phyloP scores from a whole-genome alignment of 371 early-diverging fungal genomes.

The Actinomucor elegans region DNA sequence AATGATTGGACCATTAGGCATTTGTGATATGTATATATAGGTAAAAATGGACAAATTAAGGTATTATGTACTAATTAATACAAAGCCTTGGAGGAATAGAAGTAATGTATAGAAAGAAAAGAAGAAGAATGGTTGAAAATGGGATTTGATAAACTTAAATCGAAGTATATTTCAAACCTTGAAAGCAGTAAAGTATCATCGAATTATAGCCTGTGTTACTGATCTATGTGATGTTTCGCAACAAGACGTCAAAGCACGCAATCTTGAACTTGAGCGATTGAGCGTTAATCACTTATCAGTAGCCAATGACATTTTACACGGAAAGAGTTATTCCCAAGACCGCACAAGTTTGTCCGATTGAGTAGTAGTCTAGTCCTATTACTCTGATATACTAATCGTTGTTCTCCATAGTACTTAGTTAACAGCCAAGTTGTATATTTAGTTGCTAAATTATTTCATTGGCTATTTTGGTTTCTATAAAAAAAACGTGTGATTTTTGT shows the following conservation, averaged over 20 bases:
- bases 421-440: too few relatives aligned
- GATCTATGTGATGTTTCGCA: constrained; percentile 22
- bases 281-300: neutral
- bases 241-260: constrained; percentile 33
- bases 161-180: too few relatives aligned
- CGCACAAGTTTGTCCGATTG: too few relatives aligned
- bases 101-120: neutral
- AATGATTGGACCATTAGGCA: constrained; percentile 13
- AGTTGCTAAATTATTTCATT: too few relatives aligned
- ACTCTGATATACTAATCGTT: too few relatives aligned
- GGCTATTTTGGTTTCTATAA: too few relatives aligned
- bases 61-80: neutral
- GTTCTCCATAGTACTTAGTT: too few relatives aligned
- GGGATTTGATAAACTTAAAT: too few relatives aligned
- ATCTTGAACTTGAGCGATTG: constrained; percentile 15
- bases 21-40: neutral
- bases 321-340: too few relatives aligned
- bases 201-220: constrained; percentile 5
- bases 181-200: too few relatives aligned
- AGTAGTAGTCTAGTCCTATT: too few relatives aligned
- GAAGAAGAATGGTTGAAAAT: neutral
- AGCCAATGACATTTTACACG: constrained; percentile 21
- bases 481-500: too few relatives aligned
- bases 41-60: neutral
- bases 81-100: neutral